Evolutionary conservation across 2,329 filamentous ascomycete species (phyloP).

Genomic region (Lasiodiplodia hormozganensis): DNA sequence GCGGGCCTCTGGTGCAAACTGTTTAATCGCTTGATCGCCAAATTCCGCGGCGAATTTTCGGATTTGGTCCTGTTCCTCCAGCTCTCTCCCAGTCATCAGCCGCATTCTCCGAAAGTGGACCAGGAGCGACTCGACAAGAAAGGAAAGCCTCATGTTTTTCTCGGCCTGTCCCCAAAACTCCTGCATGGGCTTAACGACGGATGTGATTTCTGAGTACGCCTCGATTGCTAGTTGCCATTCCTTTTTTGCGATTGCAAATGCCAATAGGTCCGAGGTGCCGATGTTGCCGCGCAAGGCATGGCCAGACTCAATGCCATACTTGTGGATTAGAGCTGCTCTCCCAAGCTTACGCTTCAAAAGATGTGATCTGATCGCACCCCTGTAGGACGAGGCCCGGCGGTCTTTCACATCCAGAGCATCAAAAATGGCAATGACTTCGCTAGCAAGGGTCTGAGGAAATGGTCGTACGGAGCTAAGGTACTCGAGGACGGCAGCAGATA

Average conservation of each 20-base stretch:
- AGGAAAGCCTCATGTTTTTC: neutral
- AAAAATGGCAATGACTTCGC: constrained; percentile 50
- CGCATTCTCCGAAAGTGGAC: constrained; percentile 6
- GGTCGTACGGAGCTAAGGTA: constrained; percentile 35
- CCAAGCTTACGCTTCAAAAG: constrained; percentile 49
- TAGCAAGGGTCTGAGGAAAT: constrained; percentile 1
- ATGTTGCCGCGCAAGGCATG: constrained; percentile 27
- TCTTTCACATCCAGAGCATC: constrained; percentile 45
- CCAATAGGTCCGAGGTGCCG: constrained; percentile 42
- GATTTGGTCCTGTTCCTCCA: constrained; percentile 4
- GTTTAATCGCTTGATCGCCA: neutral
- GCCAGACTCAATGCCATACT: constrained; percentile 42
- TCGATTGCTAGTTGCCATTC: constrained; percentile 45
- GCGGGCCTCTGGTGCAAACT: neutral
- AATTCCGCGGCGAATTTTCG: neutral
- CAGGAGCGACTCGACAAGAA: neutral
- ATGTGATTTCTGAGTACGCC: constrained; percentile 3
- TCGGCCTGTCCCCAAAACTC: neutral
- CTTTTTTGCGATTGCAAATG: constrained; percentile 39
- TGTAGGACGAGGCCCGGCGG: constrained; percentile 54
- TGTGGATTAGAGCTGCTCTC: constrained; percentile 49
- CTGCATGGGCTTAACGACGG: neutral
- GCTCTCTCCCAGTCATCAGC: neutral
- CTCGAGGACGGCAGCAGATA: constrained; percentile 39
- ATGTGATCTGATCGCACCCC: constrained; percentile 52